Percentiles rank a stretch among this genome's conserved stretches.
Evolutionary conservation across 2,329 filamentous ascomycete genomes (phyloP).

Genomic region (Orbilia oligospora): DNA sequence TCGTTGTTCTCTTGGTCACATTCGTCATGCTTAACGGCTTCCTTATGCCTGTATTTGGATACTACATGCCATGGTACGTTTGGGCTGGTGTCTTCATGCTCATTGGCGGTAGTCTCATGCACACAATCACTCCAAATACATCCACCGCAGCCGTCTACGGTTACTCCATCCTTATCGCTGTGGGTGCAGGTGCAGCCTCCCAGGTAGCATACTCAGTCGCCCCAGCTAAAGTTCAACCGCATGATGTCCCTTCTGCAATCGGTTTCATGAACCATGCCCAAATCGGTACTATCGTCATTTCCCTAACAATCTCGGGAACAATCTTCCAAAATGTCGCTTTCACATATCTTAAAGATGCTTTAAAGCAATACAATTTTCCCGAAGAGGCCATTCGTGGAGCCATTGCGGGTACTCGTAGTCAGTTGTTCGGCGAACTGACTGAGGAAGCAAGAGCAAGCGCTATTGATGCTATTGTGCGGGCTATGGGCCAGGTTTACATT

Average conservation of each 20-base stretch:
- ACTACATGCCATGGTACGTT: conserved; percentile 68
- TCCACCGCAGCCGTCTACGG: conserved; percentile 65
- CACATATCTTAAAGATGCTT: conserved; percentile 63
- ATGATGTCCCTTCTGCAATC: conserved; percentile 65
- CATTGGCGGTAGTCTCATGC: conserved; percentile 64
- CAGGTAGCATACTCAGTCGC: conserved; percentile 67
- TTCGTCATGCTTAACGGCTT: conserved; percentile 67
- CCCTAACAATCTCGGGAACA: conserved; percentile 67
- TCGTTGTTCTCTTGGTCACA: conserved; percentile 67
- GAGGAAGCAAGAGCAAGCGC: conserved; percentile 63
- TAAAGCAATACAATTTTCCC: conserved; percentile 63
- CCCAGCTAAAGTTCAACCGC: conserved; percentile 66
- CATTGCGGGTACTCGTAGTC: conserved; percentile 63
- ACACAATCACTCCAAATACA: conserved; percentile 64
- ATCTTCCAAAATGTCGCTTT: conserved; percentile 67
- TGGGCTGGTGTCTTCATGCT: conserved; percentile 66
- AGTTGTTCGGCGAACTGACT: conserved; percentile 53
- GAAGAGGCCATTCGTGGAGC: conserved; percentile 64
- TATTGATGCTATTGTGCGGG: conserved; percentile 65
- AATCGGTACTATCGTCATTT: conserved; percentile 66
- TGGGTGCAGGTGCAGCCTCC: conserved; percentile 67
- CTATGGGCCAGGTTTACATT: conserved; percentile 66
- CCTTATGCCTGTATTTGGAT: conserved; percentile 67
- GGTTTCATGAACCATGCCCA: conserved; percentile 68
- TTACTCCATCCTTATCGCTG: conserved; percentile 67